Evolutionary conservation across 2,329 filamentous ascomycete species (phyloP).

Genomic region (Ceratocystis papillata): DNA sequence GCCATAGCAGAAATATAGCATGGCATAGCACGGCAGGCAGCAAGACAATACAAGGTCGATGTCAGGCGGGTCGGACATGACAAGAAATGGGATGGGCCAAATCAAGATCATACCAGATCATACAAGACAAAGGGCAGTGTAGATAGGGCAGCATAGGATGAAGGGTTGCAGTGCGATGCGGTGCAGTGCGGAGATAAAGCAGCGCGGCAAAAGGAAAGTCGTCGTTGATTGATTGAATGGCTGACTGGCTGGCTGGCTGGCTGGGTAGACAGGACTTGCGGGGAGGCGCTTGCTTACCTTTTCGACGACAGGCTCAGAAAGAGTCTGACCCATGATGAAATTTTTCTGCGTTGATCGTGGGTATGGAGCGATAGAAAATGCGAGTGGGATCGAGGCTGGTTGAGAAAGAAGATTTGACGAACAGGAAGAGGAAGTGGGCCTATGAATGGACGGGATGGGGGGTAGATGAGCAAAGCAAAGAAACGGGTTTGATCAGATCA

Average conservation of each 20-base stretch:
- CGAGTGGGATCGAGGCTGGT: conserved; percentile 22
- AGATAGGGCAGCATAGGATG: not conserved
- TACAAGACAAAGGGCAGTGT: too few relatives aligned
- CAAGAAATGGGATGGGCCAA: too few relatives aligned
- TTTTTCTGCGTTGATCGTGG: conserved; percentile 29
- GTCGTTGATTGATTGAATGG: not conserved
- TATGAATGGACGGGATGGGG: not conserved
- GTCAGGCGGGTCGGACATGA: too few relatives aligned
- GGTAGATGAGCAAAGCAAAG: too few relatives aligned
- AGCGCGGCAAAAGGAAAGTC: not conserved
- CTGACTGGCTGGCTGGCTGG: not conserved
- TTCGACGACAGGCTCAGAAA: conserved; percentile 96
- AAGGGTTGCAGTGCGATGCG: not conserved
- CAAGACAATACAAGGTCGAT: too few relatives aligned
- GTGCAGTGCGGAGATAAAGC: not conserved
- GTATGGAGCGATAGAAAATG: conserved; percentile 22
- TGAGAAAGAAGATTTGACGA: conserved; percentile 21
- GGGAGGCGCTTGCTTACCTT: conserved; percentile 59
- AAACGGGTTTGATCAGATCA: conserved; percentile 15
- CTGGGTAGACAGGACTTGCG: not conserved
- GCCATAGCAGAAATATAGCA: not conserved
- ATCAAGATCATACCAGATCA: too few relatives aligned
- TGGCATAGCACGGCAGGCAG: not conserved
- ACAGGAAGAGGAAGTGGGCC: conserved; percentile 19
- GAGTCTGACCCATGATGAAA: conserved; percentile 85